Evolutionary conservation across 768 basidiomycete genomes (phyloP), one percentile per base, ranked within the genome.

Genomic region (Tylopilus vinaceipallidus): DNA sequence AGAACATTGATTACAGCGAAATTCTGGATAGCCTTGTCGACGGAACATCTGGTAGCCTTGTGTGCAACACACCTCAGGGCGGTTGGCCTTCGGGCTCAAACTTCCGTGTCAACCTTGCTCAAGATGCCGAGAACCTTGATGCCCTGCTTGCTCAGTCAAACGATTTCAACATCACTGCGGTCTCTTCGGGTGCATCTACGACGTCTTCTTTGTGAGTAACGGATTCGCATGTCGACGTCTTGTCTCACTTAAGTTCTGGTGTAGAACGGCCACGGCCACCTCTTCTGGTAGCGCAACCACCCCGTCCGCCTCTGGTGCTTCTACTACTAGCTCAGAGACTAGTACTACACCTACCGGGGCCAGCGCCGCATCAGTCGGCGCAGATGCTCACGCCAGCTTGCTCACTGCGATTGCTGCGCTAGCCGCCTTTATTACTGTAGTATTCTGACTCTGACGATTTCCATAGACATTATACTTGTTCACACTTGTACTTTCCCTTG

Each of bases 31-130:
- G 82, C 24, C 63, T 77, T 39, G 80, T 87, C 37, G 73, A 80
- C 41, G 82, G 82, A 27, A 73, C 68, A 14, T 55, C 66, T 0
- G 69, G 69, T 13, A 61, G 56, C 4, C 63, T 73, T 35, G 61
- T 55, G 20, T 71, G 85, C 46, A 75, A 71, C 62, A 72, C 84
- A 19, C 83, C 86, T 4, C 78, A 75, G 44, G 75, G 73, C 26
- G 85, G 85, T 14, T 91, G 86, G 83, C 81, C 83, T 12, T 39
- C 65, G n/a, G 86, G 84, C 48, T 47, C 55, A 29, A 72, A 67
- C 30, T 94, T 79, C 79, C 84, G 79, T 49, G 75, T 95, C 68
- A 90, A 93, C 72, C 66, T 94, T 23, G 81, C 84, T 52, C 59
- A 73, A 56, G 74, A 79, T 55, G 53, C 73, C 3, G 47, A 75